These are phyloP conservation scores for Leptomonas seymouri DNA, from an alignment of 208 protist species.

Conservation along the genomic window DNA sequence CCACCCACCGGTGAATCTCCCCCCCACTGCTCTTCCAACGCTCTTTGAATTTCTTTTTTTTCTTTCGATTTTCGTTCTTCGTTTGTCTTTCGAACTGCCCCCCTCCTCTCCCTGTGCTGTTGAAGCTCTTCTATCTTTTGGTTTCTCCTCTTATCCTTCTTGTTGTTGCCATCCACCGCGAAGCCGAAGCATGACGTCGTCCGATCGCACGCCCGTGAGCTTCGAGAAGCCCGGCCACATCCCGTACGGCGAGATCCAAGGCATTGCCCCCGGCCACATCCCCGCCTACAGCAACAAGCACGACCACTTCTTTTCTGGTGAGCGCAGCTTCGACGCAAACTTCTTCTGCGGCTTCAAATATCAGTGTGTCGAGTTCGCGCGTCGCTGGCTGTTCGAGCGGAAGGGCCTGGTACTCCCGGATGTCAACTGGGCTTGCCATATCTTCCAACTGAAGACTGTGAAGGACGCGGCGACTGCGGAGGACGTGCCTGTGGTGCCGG, in stretches of 20 bases:
- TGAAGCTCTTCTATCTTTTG: no score
- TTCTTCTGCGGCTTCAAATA: slow-evolving; percentile 91
- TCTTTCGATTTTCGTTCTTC: no score
- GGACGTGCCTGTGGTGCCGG: slow-evolving; percentile 43
- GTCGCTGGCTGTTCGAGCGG: slow-evolving; percentile 80
- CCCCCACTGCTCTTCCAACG: no score
- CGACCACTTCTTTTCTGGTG: slow-evolving; percentile 86
- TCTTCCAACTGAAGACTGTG: slow-evolving; percentile 71
- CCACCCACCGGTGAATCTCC: no score
- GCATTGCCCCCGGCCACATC: slow-evolving; percentile 73
- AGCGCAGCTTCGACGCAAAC: slow-evolving; percentile 76
- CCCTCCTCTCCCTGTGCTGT: no score
- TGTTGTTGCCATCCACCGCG: background rate
- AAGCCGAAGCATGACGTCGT: slow-evolving; percentile 9
- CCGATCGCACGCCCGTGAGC: slow-evolving; percentile 23
- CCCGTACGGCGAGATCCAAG: slow-evolving; percentile 79
- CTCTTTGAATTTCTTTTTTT: no score
- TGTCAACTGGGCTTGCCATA: slow-evolving; percentile 83
- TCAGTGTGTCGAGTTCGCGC: slow-evolving; percentile 91
- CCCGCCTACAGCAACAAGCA: slow-evolving; percentile 91
- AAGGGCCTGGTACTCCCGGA: slow-evolving; percentile 84
- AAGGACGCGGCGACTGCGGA: slow-evolving; percentile 62
- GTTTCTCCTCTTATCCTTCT: background rate
- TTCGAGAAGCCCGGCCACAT: slow-evolving; percentile 45
- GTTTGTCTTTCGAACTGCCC: no score